Evolutionary conservation across 768 basidiomycete genomes (phyloP).

Genomic region (Pleurotus djamor): DNA sequence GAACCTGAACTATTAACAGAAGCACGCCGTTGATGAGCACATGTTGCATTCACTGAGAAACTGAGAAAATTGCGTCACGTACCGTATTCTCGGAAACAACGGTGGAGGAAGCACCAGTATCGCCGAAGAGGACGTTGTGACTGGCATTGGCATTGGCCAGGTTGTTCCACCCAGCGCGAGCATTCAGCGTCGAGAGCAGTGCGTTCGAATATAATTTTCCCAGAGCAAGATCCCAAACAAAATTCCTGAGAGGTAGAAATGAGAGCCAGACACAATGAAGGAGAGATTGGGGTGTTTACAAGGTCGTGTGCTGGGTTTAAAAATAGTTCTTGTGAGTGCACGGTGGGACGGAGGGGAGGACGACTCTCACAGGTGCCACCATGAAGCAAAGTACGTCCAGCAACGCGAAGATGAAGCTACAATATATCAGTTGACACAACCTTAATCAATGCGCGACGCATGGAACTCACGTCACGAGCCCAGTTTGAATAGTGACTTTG

Average conservation of each 20-base stretch:
- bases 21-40: too few relatives aligned
- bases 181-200: conserved; percentile 46
- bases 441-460: too few relatives aligned
- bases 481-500: conserved; percentile 36
- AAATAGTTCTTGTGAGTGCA: not conserved
- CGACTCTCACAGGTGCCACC: conserved; percentile 9
- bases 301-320: conserved; percentile 34
- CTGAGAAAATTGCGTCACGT: not conserved
- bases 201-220: conserved; percentile 49
- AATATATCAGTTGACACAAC: too few relatives aligned
- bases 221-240: conserved; percentile 46
- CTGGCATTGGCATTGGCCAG: not conserved
- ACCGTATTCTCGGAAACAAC: not conserved
- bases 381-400: conserved; percentile 12
- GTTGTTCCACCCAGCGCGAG: conserved; percentile 20
- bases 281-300: conserved; percentile 26
- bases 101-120: not conserved
- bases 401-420: conserved; percentile 1
- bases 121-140: conserved; percentile 4
- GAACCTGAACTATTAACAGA: too few relatives aligned
- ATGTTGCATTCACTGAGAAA: too few relatives aligned
- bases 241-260: conserved; percentile 28
- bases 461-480: conserved; percentile 22
- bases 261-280: not conserved
- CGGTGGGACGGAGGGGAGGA: not conserved